Percentiles rank a stretch among this genome's conserved stretches.
Conservation (phyloP, 2,329 filamentous ascomycete species). For the Botryotinia globosa region DNA sequence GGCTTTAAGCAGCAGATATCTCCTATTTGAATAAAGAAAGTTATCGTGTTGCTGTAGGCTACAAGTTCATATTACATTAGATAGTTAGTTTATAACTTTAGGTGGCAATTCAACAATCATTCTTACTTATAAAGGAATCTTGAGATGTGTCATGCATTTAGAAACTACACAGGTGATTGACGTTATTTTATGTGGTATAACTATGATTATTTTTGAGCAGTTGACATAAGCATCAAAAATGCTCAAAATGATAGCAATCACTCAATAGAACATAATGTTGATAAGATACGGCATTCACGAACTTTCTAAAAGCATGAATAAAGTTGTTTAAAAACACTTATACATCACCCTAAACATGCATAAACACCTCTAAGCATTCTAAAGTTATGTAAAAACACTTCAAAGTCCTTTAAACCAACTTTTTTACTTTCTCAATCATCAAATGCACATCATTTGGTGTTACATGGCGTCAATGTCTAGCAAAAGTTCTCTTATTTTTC, state of each 20-base stretch:
- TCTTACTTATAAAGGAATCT: background rate
- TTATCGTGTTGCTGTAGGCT: background rate
- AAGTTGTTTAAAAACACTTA: background rate
- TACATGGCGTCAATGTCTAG: fast-evolving
- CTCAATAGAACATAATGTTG: background rate
- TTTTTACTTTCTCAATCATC: background rate
- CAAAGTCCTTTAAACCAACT: background rate
- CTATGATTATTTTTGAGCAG: fast-evolving
- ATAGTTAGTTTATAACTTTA: background rate
- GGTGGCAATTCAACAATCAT: background rate
- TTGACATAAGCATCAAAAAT: background rate
- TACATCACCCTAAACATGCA: background rate
- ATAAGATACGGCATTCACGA: background rate
- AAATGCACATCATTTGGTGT: background rate
- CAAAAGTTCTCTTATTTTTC: background rate
- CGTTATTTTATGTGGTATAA: fast-evolving
- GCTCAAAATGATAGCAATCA: background rate
- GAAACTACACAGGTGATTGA: background rate
- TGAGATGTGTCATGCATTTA: background rate
- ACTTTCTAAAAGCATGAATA: background rate
- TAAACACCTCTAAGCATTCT: background rate
- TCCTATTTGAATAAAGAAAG: too few relatives aligned
- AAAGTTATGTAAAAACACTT: background rate
- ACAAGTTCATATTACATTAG: background rate
- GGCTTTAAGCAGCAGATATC: background rate